Base-by-base conservation (phyloP, 352 stramenopile genomes). In the Pythium sukuiense region DNA sequence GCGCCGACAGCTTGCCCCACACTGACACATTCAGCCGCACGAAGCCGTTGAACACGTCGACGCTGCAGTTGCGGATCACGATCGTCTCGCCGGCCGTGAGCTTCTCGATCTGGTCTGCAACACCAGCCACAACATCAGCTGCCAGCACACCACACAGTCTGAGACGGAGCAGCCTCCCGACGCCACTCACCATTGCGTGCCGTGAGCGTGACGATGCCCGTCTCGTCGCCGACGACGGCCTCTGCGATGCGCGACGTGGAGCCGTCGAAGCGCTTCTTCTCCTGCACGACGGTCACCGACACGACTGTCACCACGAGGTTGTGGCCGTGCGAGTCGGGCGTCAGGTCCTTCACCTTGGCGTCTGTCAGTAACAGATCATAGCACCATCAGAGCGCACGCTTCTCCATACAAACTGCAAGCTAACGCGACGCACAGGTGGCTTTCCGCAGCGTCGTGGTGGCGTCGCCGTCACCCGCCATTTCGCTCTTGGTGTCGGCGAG, bases 1-100 rank as follows among this genome's bases (percentile, higher is more conserved):
- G 76, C 43, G 39, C 39, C 7, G 81, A 73, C 27, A 96, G 68
- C 61, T 96, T 96, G 26, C 87, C 87, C 85, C 85, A 96, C 45
- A 91, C 73, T n/a, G 81, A 89, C 63, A 96, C 85, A 63, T 92
- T 92, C 27, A 96, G 76, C 24, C 87, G 69, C 83, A 94, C 87
- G 63, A 92, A 96, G 6, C 85, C 85, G 60, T 92, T 91, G 67
- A 89, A 94, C 29, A 96, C 88, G 45, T 92, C 87, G 46, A 81
- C 85, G 61, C 83, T 92, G 64, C 79, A 81, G 69, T 96, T 96
- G 73, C 87, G 85, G 65, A 93, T 72, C 26, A 96, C 84, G 29
- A 96, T 54, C 48, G 81, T 77, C 18, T 72, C 59, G 48, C 74
- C 81, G 61, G 76, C 73, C 56, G 85, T 70, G 26, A 92, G 60